Evolutionary conservation across 176 grass and related monocot genomes (phyloP).

Genomic region (Avena insularis): DNA sequence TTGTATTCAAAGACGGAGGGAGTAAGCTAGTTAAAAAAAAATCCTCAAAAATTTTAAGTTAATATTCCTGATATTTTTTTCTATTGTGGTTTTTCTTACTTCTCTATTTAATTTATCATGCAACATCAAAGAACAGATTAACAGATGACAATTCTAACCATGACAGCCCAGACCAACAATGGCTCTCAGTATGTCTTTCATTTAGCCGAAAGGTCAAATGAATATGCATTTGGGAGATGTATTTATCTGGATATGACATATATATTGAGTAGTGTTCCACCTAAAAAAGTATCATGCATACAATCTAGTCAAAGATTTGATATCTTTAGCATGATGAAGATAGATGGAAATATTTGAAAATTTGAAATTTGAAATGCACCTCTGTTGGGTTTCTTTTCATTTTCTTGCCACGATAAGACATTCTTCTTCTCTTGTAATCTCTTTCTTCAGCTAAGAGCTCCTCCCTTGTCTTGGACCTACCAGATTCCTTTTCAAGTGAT

Average conservation of each 20-base stretch:
- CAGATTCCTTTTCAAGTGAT: constrained; percentile 57
- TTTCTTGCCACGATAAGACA: constrained; percentile 97
- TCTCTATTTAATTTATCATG: not conserved
- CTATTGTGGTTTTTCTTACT: not conserved
- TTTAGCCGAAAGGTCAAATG: not conserved
- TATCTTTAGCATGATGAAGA: constrained; percentile 20
- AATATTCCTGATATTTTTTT: not conserved
- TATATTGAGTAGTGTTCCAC: constrained; percentile 3
- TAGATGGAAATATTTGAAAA: constrained; percentile 8
- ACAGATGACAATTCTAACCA: constrained; percentile 12
- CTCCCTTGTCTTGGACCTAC: constrained; percentile 80
- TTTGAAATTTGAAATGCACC: constrained; percentile 50
- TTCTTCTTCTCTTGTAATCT: constrained; percentile 97
- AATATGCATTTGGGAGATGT: not conserved
- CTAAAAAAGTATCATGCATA: not conserved
- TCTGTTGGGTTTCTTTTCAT: constrained; percentile 80
- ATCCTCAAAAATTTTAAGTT: too few relatives aligned
- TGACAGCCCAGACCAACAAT: not conserved
- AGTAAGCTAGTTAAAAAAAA: too few relatives aligned
- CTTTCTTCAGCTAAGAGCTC: constrained; percentile 97
- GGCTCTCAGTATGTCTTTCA: constrained; percentile 8
- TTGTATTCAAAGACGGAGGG: too few relatives aligned
- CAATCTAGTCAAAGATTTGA: not conserved
- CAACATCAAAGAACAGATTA: not conserved
- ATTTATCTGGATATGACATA: constrained; percentile 11